Conservation (phyloP, 2,329 filamentous ascomycete genomes). For the Camillea tinctor region DNA sequence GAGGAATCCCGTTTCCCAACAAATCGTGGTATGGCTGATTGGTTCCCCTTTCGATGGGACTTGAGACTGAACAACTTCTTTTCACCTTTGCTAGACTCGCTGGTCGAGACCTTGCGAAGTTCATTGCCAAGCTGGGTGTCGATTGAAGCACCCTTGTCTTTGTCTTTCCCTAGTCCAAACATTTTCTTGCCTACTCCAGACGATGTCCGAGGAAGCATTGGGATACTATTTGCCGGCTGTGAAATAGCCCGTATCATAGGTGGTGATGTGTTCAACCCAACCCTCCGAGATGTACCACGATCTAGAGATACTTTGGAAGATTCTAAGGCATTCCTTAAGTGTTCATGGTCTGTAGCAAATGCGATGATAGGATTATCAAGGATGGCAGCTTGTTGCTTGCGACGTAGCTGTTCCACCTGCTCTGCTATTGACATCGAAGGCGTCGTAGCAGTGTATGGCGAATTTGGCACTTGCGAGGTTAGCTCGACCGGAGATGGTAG, state of each 20-base stretch:
- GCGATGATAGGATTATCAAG: constrained; percentile 30
- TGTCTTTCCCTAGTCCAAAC: constrained; percentile 31
- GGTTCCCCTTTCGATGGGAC: constrained; percentile 61
- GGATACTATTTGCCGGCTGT: constrained; percentile 42
- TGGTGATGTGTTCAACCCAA: constrained; percentile 47
- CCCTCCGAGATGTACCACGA: constrained; percentile 43
- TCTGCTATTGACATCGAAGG: constrained; percentile 29
- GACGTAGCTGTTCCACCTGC: constrained; percentile 43
- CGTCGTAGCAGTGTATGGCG: not conserved
- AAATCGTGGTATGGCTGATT: constrained; percentile 87
- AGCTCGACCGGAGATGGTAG: constrained; percentile 17
- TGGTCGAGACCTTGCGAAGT: constrained; percentile 33
- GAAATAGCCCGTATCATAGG: constrained; percentile 55
- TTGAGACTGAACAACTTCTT: constrained; percentile 66
- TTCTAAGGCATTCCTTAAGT: constrained; percentile 12
- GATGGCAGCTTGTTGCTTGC: constrained; percentile 43
- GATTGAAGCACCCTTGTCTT: constrained; percentile 21
- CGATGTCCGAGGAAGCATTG: constrained; percentile 46
- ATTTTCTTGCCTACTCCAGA: constrained; percentile 43
- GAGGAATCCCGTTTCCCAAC: constrained; percentile 73
- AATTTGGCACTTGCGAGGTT: constrained; percentile 19
- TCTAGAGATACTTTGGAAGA: constrained; percentile 30
- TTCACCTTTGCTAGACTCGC: constrained; percentile 54
- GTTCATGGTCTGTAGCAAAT: constrained; percentile 21
- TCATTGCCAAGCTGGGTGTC: constrained; percentile 32